Conservation (phyloP, 2,329 filamentous ascomycete species). For the Fusarium circinatum region DNA sequence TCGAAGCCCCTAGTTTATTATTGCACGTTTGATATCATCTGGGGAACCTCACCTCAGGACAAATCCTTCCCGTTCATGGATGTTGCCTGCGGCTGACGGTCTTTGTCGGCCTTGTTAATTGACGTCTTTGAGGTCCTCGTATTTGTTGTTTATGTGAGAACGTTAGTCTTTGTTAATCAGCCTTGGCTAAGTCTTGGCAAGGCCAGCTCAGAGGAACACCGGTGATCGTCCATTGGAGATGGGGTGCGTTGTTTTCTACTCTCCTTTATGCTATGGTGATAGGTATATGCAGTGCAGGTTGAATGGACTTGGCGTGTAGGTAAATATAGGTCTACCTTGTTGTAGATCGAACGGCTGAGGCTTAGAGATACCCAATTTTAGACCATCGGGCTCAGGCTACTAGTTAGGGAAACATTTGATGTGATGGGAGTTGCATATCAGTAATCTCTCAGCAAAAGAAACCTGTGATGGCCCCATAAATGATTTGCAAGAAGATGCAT, state of each 20-base stretch:
- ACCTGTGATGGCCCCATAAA: slow-evolving; percentile 5
- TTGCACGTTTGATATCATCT: slow-evolving; percentile 25
- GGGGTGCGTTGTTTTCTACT: neutral
- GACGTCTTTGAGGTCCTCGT: slow-evolving; percentile 6
- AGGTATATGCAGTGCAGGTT: neutral
- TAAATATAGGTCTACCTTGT: neutral
- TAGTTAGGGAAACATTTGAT: neutral
- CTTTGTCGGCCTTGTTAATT: neutral
- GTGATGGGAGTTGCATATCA: slow-evolving; percentile 4
- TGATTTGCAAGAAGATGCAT: neutral
- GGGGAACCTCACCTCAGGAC: slow-evolving; percentile 3
- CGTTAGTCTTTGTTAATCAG: neutral
- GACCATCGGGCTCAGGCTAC: neutral
- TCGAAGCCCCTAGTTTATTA: slow-evolving; percentile 19
- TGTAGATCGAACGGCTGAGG: slow-evolving; percentile 9
- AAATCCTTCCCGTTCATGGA: neutral
- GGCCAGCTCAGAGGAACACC: neutral
- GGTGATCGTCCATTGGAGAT: neutral
- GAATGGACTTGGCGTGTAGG: neutral
- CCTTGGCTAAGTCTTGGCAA: slow-evolving; percentile 20
- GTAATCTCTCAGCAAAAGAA: neutral
- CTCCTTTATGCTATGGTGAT: neutral
- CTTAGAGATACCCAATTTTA: neutral
- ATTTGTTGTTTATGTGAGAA: slow-evolving; percentile 5
- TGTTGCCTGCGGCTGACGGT: neutral